phyloP scores from a whole-genome alignment of 2,329 filamentous ascomycete genomes.

The Hypoxylon sp. region DNA sequence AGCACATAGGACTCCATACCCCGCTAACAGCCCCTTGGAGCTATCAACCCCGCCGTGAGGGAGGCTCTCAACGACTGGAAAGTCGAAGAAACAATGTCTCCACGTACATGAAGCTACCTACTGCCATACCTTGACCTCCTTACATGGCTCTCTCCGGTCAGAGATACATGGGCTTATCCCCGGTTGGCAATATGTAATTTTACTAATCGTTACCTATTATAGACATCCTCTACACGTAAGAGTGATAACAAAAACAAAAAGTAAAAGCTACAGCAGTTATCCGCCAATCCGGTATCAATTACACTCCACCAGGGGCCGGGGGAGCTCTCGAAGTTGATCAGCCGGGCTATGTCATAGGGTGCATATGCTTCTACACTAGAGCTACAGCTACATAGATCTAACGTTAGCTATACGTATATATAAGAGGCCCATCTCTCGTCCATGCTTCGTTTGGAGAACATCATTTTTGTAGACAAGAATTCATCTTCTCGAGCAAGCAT shows the following conservation, averaged over 20 bases:
- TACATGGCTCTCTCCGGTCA: not conserved
- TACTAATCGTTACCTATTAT: constrained; percentile 15
- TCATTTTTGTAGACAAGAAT: constrained; percentile 14
- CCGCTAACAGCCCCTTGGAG: constrained; percentile 36
- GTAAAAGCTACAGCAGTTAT: constrained; percentile 27
- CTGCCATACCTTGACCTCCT: not conserved
- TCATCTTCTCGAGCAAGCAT: constrained; percentile 9
- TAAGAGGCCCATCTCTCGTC: constrained; percentile 18
- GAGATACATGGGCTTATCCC: constrained; percentile 8
- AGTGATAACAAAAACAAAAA: constrained; percentile 33
- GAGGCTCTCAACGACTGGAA: constrained; percentile 22
- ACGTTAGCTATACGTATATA: constrained; percentile 28
- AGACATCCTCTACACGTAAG: constrained; percentile 27
- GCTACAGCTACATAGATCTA: not conserved
- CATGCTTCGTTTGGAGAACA: constrained; percentile 4
- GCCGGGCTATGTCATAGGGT: constrained; percentile 41
- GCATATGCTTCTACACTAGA: constrained; percentile 22
- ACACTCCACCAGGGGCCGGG: constrained; percentile 6
- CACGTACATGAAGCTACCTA: not conserved
- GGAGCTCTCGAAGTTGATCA: constrained; percentile 28
- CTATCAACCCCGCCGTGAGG: constrained; percentile 38
- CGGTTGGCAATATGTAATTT: constrained; percentile 14
- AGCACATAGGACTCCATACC: constrained; percentile 31
- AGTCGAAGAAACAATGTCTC: constrained; percentile 13
- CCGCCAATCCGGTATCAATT: constrained; percentile 22